Conservation (phyloP, 129 eudicot genomes). For the Arctium lappa region DNA sequence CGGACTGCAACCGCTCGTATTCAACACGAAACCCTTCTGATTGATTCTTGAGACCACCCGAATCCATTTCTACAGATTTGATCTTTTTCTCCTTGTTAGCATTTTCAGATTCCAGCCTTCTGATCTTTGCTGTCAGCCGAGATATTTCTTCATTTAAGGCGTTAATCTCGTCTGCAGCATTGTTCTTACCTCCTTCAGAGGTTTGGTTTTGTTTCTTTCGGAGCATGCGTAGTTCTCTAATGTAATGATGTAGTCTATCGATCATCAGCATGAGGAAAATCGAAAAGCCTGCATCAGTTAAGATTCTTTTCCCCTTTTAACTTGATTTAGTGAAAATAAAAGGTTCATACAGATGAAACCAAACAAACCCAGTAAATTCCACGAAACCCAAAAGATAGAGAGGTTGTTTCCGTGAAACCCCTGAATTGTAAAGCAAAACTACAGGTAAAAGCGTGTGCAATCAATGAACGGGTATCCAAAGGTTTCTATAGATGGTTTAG, state of each 20-base stretch:
- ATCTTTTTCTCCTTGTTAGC: conserved; percentile 9
- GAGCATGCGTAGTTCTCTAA: conserved; percentile 15
- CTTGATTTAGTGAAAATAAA: not conserved
- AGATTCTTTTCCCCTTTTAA: not conserved
- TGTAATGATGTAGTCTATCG: conserved; percentile 25
- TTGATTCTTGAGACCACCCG: conserved; percentile 15
- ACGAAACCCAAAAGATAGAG: too few species aligned
- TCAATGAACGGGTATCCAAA: too few species aligned
- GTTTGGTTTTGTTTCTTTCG: conserved; percentile 46
- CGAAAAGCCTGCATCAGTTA: conserved; percentile 27
- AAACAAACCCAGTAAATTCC: not conserved
- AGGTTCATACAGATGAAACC: not conserved
- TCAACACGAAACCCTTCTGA: conserved; percentile 21
- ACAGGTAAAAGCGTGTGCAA: too few species aligned
- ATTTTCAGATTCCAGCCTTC: conserved; percentile 23
- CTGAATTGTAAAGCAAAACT: too few species aligned
- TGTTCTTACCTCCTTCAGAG: not conserved
- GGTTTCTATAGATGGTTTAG: too few species aligned
- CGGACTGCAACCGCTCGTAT: conserved; percentile 32
- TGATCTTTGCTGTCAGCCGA: conserved; percentile 11
- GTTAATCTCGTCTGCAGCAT: not conserved
- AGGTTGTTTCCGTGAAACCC: too few species aligned
- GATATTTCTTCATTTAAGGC: conserved; percentile 8
- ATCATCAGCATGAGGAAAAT: conserved; percentile 29
- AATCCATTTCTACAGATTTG: not conserved